Base-by-base conservation (phyloP, 495 filamentous ascomycete genomes). In the Bathelium albidoporum region DNA sequence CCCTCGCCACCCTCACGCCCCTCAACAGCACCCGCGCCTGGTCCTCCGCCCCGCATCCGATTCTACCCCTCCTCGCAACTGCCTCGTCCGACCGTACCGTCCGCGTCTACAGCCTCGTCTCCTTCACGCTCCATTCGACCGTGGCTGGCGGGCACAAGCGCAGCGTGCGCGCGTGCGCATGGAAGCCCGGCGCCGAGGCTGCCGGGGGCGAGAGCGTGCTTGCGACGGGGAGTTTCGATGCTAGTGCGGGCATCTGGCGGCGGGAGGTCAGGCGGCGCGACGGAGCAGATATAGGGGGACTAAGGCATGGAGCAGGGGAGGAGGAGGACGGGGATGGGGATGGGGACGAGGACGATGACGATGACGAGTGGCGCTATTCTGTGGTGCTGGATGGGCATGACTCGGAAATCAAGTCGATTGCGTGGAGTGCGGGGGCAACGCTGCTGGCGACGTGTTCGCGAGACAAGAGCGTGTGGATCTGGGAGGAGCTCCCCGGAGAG, bases 401-500 rank as follows among this genome's bases (percentile, higher is more conserved):
- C 58, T 89, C 87, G 61, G 94, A 98, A 73, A 86, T 98, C 69
- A 98, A 98, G 72, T 82, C 80, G 29, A 83, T 96, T 1, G 82
- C 87, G 16, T 98, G 89, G 83, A 87, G 84, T 1, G 82, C 90
- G 0, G 86, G 85, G 0, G 90, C 91, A 0, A 85, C 87, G 73
- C 83, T 87, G 62, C 82, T 98, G 2, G 94, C 94, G 5, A 96
- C 92, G 0, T 97, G 91, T 71, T 86, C 83, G 26, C 81, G 94
- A 12, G 94, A 98, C 73, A 97, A 97, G 77, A 87, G 83, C 26
- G 89, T 98, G n/a, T 98, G 94, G 94, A 88, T 98, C 59, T 98
- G 94, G 94, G 94, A 98, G 74, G 92, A 96, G 71, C 81, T 97
- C 2, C 49, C 49, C 22, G 49, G 49, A 9, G 89, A 84, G 7